A percentile compares a stretch with the other conserved stretches of the same genome.
Evolutionary conservation across 2,329 filamentous ascomycete species (phyloP).

Genomic region (Blumeriella jaapii): DNA sequence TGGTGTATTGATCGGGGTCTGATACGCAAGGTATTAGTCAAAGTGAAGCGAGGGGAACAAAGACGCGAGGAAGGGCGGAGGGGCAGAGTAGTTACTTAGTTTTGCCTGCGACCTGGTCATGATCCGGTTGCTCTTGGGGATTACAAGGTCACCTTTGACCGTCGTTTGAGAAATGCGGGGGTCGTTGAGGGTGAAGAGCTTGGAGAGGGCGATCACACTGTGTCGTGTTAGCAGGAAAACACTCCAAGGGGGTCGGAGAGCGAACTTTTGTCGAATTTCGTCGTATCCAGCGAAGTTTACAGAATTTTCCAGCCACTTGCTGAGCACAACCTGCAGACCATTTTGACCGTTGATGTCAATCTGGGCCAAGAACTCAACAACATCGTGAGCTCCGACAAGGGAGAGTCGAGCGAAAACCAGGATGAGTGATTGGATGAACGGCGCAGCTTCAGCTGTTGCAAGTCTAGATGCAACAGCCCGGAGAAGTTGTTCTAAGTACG

Average conservation of each 20-base stretch:
- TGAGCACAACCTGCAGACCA: slow-evolving; percentile 78
- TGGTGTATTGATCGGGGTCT: slow-evolving; percentile 84
- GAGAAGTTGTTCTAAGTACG: slow-evolving; percentile 78
- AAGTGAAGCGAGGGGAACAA: too few species aligned
- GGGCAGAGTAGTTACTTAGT: slow-evolving; percentile 45
- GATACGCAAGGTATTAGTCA: slow-evolving; percentile 5
- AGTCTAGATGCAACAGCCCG: slow-evolving; percentile 80
- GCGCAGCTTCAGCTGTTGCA: slow-evolving; percentile 68
- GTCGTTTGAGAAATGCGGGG: slow-evolving; percentile 63
- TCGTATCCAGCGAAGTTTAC: slow-evolving; percentile 97
- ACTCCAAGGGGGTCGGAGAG: slow-evolving; percentile 10
- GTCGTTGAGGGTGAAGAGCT: slow-evolving; percentile 81
- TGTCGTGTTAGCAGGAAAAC: slow-evolving; percentile 25
- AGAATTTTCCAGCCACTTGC: slow-evolving; percentile 96
- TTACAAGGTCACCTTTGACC: slow-evolving; percentile 86
- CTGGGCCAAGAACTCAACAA: slow-evolving; percentile 81
- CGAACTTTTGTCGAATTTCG: slow-evolving; percentile 90
- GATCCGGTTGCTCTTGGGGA: slow-evolving; percentile 68
- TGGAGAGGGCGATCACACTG: slow-evolving; percentile 79
- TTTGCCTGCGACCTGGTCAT: slow-evolving; percentile 88
- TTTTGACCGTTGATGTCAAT: slow-evolving; percentile 69
- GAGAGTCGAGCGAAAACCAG: slow-evolving; percentile 89
- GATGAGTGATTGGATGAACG: slow-evolving; percentile 91
- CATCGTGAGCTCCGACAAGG: slow-evolving; percentile 72
- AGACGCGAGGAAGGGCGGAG: too few species aligned